phyloP scores from a whole-genome alignment of 148 eudicot species.

The Arctostaphylos glauca region DNA sequence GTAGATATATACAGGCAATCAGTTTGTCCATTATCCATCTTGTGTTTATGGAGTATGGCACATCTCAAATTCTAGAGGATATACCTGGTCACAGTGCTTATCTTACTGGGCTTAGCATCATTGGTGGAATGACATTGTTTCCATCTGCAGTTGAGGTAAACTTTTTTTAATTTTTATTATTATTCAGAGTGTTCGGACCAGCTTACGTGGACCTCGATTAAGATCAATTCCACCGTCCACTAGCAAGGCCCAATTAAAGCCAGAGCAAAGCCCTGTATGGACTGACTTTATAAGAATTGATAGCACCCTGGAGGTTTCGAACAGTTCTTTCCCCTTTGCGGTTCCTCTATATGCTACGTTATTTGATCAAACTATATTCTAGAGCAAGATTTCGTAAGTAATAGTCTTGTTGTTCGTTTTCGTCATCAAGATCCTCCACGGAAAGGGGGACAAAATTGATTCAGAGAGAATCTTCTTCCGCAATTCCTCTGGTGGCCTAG shows the following conservation, averaged over 20 bases:
- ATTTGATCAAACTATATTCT: neutral
- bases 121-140: conserved; percentile 89
- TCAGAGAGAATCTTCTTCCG: no score
- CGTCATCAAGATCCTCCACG: no score
- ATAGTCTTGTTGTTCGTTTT: no score
- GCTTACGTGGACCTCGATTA: no score
- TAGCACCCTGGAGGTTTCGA: neutral
- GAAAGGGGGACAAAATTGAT: no score
- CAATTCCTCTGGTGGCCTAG: no score
- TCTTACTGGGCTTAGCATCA: conserved; percentile 83
- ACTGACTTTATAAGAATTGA: no score
- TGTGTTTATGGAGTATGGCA: conserved; percentile 69
- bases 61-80: conserved; percentile 67
- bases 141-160: conserved; percentile 70
- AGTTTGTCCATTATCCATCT: conserved; percentile 57
- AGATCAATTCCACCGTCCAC: no score
- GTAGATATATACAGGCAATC: conserved; percentile 56
- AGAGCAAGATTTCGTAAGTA: no score
- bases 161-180: neutral
- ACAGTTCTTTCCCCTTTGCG: neutral
- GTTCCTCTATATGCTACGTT: neutral
- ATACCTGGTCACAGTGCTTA: conserved; percentile 70
- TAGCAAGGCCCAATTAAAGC: no score
- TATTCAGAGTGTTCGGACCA: no score
- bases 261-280: no score